Percentiles rank a stretch among this genome's conserved stretches.
phyloP scores from a whole-genome alignment of 2,329 filamentous ascomycete species.

The Stagonosporopsis cucurbitacearum region DNA sequence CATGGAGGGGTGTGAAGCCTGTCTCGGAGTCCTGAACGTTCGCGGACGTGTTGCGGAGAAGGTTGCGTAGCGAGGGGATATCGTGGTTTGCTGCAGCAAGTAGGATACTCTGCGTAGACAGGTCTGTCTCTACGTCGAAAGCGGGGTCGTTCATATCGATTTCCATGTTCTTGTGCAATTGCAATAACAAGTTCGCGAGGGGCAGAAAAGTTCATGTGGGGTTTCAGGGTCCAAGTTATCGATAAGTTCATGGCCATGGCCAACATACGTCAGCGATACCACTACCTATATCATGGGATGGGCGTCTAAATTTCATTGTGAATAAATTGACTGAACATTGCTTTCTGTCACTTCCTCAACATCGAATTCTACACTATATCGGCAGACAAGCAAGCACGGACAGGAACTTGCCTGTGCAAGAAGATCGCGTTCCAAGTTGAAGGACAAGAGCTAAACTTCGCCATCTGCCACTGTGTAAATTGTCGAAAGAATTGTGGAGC shows the following conservation, averaged over 20 bases:
- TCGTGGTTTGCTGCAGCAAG: constrained; percentile 73
- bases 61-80: constrained; percentile 68
- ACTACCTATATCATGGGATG: not conserved
- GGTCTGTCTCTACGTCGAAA: constrained; percentile 51
- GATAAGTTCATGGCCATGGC: not conserved
- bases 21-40: constrained; percentile 85
- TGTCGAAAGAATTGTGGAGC: constrained; percentile 9
- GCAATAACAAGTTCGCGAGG: not conserved
- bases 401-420: constrained; percentile 15
- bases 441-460: constrained; percentile 12
- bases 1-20: constrained; percentile 86
- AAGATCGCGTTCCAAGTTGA: constrained; percentile 2
- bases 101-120: constrained; percentile 65
- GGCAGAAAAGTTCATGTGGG: constrained; percentile 15
- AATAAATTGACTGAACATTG: not conserved
- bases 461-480: constrained; percentile 12
- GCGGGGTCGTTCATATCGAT: constrained; percentile 41
- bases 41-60: constrained; percentile 69
- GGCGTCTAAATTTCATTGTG: not conserved
- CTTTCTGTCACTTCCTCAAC: not conserved
- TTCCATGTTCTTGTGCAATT: not conserved
- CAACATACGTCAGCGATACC: constrained; percentile 4
- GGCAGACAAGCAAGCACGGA: not conserved
- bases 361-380: not conserved
- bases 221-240: constrained; percentile 12